Base-by-base conservation (phyloP, 805 yeast genomes). In the Wickerhamiella azymoides region DNA sequence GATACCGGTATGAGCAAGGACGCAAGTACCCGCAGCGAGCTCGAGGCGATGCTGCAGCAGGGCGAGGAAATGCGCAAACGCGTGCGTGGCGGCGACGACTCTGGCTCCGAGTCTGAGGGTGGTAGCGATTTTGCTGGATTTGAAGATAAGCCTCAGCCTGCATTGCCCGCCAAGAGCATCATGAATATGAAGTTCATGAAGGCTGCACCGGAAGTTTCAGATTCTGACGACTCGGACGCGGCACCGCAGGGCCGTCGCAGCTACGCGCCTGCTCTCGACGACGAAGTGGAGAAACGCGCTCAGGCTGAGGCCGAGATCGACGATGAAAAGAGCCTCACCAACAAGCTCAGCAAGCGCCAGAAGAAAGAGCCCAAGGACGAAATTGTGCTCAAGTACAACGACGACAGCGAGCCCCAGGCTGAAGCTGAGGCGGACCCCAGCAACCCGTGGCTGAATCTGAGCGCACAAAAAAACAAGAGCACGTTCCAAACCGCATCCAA, bases 181-280 rank as follows among this genome's bases (percentile, higher is more conserved):
- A 65, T 89, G 72, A 80, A 78, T 41, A 92, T 92, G 97, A 94
- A 88, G 53, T 89, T 89, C 62, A 89, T 89, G 97, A 79, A 72
- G 53, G 81, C 80, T 49, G 97, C 97, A 80, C 50, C 79, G 77
- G 47, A 72, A 79, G 52, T 74, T 76, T 50, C 72, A 69, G 70
- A 72, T 45, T 65, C 61, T 18, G 63, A 60, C 28, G 63, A 60
- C 28, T 42, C 37, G 17, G 51, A 48, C 11, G 47, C 36, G 10
- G 60, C 58, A 11, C 63, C 60, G 10, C 66, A 62, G 10, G 97
- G 97, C 36, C 77, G 57, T 6, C 45, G 45, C 13, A 16, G 42
- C n/a, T 46, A 26, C 17, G 49, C 33, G 5, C 43, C 43, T 6
- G 37, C 19, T 3, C 17, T 21, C 4, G 26, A 25, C 17, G 43